Evolutionary conservation across 129 eudicot species (phyloP), one percentile per base, ranked within the genome.

Genomic region (Deinandra increscens): DNA sequence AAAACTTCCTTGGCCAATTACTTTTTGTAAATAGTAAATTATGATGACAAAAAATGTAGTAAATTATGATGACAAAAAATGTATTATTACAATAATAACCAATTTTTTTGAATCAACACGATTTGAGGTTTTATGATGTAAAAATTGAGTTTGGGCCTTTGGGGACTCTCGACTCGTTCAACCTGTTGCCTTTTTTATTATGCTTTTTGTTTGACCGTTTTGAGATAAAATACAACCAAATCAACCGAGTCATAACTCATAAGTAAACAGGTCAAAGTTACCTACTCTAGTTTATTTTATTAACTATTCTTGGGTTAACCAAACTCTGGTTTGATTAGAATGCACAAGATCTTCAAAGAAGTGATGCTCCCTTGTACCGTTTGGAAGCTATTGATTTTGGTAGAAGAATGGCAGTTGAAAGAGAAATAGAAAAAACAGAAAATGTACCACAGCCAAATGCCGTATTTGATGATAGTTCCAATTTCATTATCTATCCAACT

Each of bases 351-450:
- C 92, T 87, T 15, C 98, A 93, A 68, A 89, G 96, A 78, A 93
- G 98, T 29, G 98, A 93, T 78, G 81, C 34, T 38, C 96, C 98
- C 60, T 69, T 93, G 26, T 93, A 93, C 74, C 83, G 97, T 60
- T 80, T 93, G 14, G 98, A 93, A 73, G 86, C 98, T 70, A 93
- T 93, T 74, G 98, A 93, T 80, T 93, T 93, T 85, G 98, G 98
- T 20, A 67, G 98, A 83, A 84, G 98, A 79, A 86, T 93, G 98
- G 98, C 98, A 22, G 88, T 93, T 18, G 98, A 93, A 69, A 93
- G 78, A 78, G 97, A 93, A 87, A 74, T 93, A 19, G 98, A 89
- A 66, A 90, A 93, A 87, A 83, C 98, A 41, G 98, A 93, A 82
- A 81, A 75, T 73, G 92, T 81, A 15, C 97, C 97, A 6, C 90